Base-by-base conservation (phyloP, 371 early-diverging fungal species). In the Apophysomyces ossiformis region DNA sequence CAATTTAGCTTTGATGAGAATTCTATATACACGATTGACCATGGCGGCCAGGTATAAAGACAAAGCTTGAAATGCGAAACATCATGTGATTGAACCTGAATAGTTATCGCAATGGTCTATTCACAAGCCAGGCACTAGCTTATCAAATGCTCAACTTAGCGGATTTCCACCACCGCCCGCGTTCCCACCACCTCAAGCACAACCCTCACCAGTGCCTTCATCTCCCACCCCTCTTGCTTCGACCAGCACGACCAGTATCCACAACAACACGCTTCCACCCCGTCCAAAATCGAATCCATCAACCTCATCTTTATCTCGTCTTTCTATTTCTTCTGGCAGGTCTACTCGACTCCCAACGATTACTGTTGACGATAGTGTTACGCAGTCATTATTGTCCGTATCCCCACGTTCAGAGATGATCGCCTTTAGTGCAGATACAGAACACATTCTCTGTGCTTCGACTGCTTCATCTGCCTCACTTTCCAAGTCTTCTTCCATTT, bases 1-100 rank as follows among this genome's bases (percentile, higher is more conserved):
- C 86, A 83, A 43, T 89, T 88, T 61, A 89, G 87, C 41, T 89
- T 89, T 78, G 89, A 89, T 47, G 89, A 89, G 61, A 89, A 82
- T 45, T 84, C 85, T 0, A 87, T 89, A 58, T 83, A 79, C 57
- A 80, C 84, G 43, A 81, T 87, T 1, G 84, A 85, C 54, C 64
- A 74, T 0, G 64, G 64, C 12, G 87, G 87, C 18, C 70, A 82
- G 60, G 81, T 88, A 63, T 39, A 7, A 13, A 59, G 47, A 4
- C 15, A 16, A 5, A 45, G 32, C 16, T 4, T 8, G 0, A 45
- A 36, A 35, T 16, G 38, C 43, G 15, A 16, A 69, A n/a, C 44
- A 57, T 13, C 13, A 16, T n/a, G 54, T 38, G 36, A 18, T 46
- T 44, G 26, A 7, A 65, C 45, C 45, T 44, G 9, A 36, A 21